Evolutionary conservation across 345 rosid species (phyloP), one percentile per base, ranked within the genome.

Genomic region (Arabis hirsuta): DNA sequence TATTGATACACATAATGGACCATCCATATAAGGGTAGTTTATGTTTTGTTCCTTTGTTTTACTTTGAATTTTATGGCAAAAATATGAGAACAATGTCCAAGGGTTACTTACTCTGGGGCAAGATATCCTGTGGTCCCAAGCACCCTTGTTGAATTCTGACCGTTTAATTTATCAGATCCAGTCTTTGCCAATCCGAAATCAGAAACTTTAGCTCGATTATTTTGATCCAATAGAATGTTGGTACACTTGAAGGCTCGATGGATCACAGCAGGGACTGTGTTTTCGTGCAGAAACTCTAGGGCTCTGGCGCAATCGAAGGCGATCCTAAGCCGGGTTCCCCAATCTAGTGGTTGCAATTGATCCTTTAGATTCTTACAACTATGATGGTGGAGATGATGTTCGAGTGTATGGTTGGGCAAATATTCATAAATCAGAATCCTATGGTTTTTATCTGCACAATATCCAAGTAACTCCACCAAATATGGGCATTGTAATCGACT

Each of bases 361-460:
- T 65, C 71, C 50, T 77, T 73, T 20, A 68, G 31, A n/a, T 55
- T 80, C 24, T 66, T 73, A 22, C 11, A 14, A 29, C 2, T 41
- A 24, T 63, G 54, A 36, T 7, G 32, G 67, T 90, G 88, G 29
- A 93, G 84, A 71, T 84, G 90, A 14, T 79, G 77, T 53, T 88
- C 83, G 9, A 93, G 86, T 2, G 85, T 80, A 10, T 92, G 94
- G 53, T 85, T 85, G 5, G 96, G 83, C 97, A 90, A 89, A 79
- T 77, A 87, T 56, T 90, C 92, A 66, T 81, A 84, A 44, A 93
- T 65, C 0, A 93, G 80, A 55, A 93, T 82, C 67, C 98, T 86
- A 48, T 93, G 97, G 74, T 82, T 69, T 67, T 84, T 90, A 82
- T 93, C 98, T 36, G 98, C 98, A 80, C 98, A 93, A 45, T 93